Evolutionary conservation across 768 basidiomycete genomes (phyloP).

Genomic region (Lentinula aciculospora): DNA sequence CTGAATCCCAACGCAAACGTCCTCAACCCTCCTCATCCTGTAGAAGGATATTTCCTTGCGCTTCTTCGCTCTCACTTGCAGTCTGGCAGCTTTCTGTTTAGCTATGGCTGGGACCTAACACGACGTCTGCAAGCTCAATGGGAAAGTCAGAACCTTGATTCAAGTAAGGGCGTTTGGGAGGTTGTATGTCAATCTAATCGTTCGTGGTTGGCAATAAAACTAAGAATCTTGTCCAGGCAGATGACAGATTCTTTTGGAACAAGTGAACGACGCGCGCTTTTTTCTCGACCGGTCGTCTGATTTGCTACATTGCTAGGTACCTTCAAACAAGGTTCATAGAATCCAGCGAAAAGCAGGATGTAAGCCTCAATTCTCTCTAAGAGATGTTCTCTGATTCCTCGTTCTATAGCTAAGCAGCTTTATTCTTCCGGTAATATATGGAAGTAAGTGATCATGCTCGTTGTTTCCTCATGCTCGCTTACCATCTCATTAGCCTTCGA

Average conservation of each 20-base stretch:
- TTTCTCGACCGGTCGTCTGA: background rate
- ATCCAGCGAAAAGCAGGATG: slow-evolving; percentile 51
- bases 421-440: slow-evolving; percentile 91
- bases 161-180: slow-evolving; percentile 66
- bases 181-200: slow-evolving; percentile 45
- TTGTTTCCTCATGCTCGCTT: slow-evolving; percentile 4
- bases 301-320: slow-evolving; percentile 23
- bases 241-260: slow-evolving; percentile 99
- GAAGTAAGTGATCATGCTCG: slow-evolving; percentile 57
- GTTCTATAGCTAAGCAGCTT: slow-evolving; percentile 68
- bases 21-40: slow-evolving; percentile 68
- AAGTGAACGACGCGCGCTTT: slow-evolving; percentile 37
- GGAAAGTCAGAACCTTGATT: slow-evolving; percentile 44
- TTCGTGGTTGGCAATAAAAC: background rate
- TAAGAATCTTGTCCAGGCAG: slow-evolving; percentile 46
- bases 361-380: no score
- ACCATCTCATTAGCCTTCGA: slow-evolving; percentile 65
- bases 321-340: slow-evolving; percentile 34
- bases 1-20: slow-evolving; percentile 67
- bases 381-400: slow-evolving; percentile 19
- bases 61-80: slow-evolving; percentile 83
- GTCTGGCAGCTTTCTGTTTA: slow-evolving; percentile 81
- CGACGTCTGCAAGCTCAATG: slow-evolving; percentile 82
- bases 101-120: slow-evolving; percentile 88
- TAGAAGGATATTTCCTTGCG: slow-evolving; percentile 82